These are phyloP conservation scores for Aulographum hederae DNA, from an alignment of 2,329 filamentous ascomycete species.

Conservation along the genomic window DNA sequence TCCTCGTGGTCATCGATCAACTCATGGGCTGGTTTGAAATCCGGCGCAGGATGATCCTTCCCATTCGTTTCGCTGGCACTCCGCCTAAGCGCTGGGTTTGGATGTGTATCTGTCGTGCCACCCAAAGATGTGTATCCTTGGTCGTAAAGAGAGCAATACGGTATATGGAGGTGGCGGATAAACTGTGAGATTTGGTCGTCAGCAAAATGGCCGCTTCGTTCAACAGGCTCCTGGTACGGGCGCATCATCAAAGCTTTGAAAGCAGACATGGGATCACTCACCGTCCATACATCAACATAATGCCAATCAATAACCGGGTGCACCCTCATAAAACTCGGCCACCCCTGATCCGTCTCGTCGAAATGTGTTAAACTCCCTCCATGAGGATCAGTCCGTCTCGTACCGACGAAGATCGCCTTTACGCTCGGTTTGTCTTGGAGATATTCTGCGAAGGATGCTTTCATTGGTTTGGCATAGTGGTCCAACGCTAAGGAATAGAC, in stretches of 20 bases:
- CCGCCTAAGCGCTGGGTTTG: constrained; percentile 49
- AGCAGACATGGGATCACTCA: constrained; percentile 26
- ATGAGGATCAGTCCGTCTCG: constrained; percentile 81
- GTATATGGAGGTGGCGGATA: constrained; percentile 58
- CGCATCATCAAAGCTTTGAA: constrained; percentile 2
- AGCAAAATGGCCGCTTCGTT: background rate
- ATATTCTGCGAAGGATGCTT: constrained; percentile 62
- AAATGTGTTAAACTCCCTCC: constrained; percentile 64
- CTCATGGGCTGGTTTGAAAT: constrained; percentile 21
- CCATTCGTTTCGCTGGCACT: constrained; percentile 7
- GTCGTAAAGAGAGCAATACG: constrained; percentile 80
- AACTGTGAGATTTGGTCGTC: constrained; percentile 44
- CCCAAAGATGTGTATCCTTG: constrained; percentile 83
- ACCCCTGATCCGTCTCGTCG: constrained; percentile 71
- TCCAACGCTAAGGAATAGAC: constrained; percentile 60
- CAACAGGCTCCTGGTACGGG: background rate
- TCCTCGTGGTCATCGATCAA: constrained; percentile 21
- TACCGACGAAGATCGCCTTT: constrained; percentile 71
- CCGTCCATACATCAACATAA: constrained; percentile 85
- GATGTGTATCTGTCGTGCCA: constrained; percentile 71
- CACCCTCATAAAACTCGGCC: constrained; percentile 83
- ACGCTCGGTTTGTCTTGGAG: constrained; percentile 45
- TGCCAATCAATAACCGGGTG: constrained; percentile 98
- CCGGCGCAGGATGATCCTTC: constrained; percentile 8
- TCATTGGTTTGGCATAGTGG: constrained; percentile 64